Base-by-base conservation (phyloP, 2,329 filamentous ascomycete species). In the Alternaria brassicae region DNA sequence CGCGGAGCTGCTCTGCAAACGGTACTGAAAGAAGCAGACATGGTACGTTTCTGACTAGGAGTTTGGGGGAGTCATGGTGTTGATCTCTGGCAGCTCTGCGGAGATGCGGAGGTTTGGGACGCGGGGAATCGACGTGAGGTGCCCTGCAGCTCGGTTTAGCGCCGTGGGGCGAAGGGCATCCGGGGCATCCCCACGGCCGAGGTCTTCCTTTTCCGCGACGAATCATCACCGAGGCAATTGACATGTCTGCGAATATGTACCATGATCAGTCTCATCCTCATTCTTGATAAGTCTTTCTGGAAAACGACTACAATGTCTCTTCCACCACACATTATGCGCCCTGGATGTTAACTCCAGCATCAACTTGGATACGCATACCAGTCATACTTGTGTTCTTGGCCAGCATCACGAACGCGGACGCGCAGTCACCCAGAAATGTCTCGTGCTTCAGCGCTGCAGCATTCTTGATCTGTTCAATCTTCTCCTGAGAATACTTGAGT, bases 391-490 rank as follows among this genome's bases (percentile, higher is more conserved):
- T 80, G 54, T 85, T 86, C 74, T 81, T 83, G 0, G 84, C 84
- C 51, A 85, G 66, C 74, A 83, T 82, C 8, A 87, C 71, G 66
- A 81, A 88, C n/a, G 80, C 80, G 66, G 86, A 80, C 3, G 82
- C 85, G 56, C 83, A 85, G 65, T 87, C 85, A 9, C 82, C 78
- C 40, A 86, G 66, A 61, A 81, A 81, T 25, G 82, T 83, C 76
- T 83, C 82, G 66, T 81, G 82, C 76, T 90, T 87, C 36, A 93
- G 79, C 54, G 81, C 83, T 1, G 88, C 86, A 42, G 77, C 81
- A n/a, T 87, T 77, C 58, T 82, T 84, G 64, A 85, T 79, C 2
- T 64, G 75, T 54, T 86, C 77, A 45, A 89, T 84, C 61, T 78
- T 79, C 66, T 91, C 88, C 2, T 82, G 76, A 0, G 83, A 78